Conservation (phyloP, 257 asterid species). For the Solanum etuberosum region DNA sequence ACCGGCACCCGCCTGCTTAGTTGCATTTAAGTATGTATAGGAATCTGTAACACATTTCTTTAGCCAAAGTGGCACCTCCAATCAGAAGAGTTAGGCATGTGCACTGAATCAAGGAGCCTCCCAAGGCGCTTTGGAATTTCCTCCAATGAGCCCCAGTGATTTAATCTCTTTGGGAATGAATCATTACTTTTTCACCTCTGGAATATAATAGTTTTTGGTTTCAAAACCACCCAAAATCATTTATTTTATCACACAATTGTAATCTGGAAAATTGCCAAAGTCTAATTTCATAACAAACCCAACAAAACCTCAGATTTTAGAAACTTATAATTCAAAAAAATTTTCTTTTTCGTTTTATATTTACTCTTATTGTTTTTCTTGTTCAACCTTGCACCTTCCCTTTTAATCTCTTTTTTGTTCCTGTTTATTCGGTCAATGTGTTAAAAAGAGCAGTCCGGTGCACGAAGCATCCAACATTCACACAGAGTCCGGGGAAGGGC, state of each 20-base stretch:
- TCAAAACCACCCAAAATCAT: background rate
- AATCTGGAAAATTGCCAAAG: background rate
- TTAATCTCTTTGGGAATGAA: background rate
- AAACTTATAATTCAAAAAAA: background rate
- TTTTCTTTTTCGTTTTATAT: background rate
- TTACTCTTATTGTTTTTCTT: background rate
- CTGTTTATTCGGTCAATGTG: background rate
- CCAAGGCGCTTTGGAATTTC: background rate
- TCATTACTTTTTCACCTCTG: background rate
- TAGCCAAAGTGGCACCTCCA: background rate
- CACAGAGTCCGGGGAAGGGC: background rate
- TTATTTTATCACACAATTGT: background rate
- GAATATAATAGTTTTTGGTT: background rate
- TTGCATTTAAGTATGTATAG: background rate
- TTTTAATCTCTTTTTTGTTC: background rate
- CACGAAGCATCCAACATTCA: background rate
- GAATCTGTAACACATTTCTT: background rate
- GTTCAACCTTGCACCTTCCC: background rate
- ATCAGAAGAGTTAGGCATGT: background rate
- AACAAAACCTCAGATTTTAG: background rate
- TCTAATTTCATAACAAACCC: background rate
- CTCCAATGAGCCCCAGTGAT: background rate
- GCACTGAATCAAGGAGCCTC: background rate
- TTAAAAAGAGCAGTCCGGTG: background rate
- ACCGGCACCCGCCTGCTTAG: background rate